Base-by-base conservation (phyloP, 2,329 filamentous ascomycete species). In the Arthrobotrys sinensis region DNA sequence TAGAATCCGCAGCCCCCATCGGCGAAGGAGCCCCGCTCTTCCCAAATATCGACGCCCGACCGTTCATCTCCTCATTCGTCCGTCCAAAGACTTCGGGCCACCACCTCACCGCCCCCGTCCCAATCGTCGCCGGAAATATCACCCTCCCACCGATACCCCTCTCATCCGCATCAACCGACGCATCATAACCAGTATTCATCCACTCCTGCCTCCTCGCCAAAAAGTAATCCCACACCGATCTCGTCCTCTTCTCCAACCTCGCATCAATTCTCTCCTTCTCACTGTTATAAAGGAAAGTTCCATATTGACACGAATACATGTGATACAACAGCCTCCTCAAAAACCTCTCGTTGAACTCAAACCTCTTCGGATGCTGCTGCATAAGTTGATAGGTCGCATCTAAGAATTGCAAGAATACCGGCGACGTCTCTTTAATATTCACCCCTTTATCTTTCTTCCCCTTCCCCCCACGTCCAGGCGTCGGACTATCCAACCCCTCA, bases 211-310 rank as follows among this genome's bases (percentile, higher is more conserved):
- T 90, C 10, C 94, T 90, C 50, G 92, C 90, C 6, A 98, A 86
- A 84, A 99, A 98, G 83, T 98, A 97, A 81, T 96, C 92, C 96
- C 96, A 99, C 0, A 97, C 96, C 21, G 93, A 97, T 2, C 92
- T 88, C 2, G 94, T 97, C 67, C 89, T 88, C 81, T 94, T 90
- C 45, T 87, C 86, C 0, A 92, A 90, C 32, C 87, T 88, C 21
- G 89, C 88, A 50, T 96, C 92, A 14, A 89, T 86, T 2, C 96
- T 91, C 82, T 97, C 92, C 82, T 94, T 96, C 84, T 99, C 96
- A 70, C 90, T 96, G 85, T 99, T 97, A 85, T 93, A 97, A 4
- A 99, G 87, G 83, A 99, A 99, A 0, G 95, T 97, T 53, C 96
- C 96, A 80, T 97, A 99, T 83, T 99, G 96, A 81, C 94, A 97